Percentiles rank a stretch among this genome's conserved stretches.
Conservation (phyloP, 371 early-diverging fungal species). For the Rhizopus delemar region DNA sequence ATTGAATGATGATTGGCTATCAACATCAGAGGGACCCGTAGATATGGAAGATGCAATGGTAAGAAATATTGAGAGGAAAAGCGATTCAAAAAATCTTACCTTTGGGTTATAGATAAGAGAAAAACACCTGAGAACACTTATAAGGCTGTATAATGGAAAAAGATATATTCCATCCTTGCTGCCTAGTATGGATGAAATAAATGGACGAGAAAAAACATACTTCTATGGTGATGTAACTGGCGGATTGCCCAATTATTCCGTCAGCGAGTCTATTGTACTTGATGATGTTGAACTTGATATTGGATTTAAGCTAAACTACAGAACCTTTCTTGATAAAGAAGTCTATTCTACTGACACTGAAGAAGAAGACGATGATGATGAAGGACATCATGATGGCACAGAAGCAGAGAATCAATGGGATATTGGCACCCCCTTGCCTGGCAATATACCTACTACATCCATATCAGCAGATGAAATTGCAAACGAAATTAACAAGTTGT, state of each 20-base stretch:
- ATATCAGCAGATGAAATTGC: slow-evolving; percentile 21
- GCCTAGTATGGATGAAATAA: slow-evolving; percentile 35
- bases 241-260: slow-evolving; percentile 19
- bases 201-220: slow-evolving; percentile 14
- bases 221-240: slow-evolving; percentile 8
- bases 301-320: slow-evolving; percentile 60
- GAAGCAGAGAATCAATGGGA: neutral
- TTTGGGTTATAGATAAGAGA: slow-evolving; percentile 52
- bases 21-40: slow-evolving; percentile 64
- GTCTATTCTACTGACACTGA: slow-evolving; percentile 36
- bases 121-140: slow-evolving; percentile 63
- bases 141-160: slow-evolving; percentile 65
- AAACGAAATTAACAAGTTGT: slow-evolving; percentile 32
- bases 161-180: slow-evolving; percentile 55
- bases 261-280: slow-evolving; percentile 20
- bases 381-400: slow-evolving; percentile 7
- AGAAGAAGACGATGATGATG: slow-evolving; percentile 17
- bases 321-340: slow-evolving; percentile 68
- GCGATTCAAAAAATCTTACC: neutral
- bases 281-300: slow-evolving; percentile 45
- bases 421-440: slow-evolving; percentile 23
- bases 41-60: slow-evolving; percentile 67
- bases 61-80: neutral
- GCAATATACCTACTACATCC: slow-evolving; percentile 7
- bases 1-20: slow-evolving; percentile 75